Percentiles rank a stretch among this genome's conserved stretches.
Evolutionary conservation across 441 rosid species (phyloP).

Genomic region (Eugenia klotzschiana): DNA sequence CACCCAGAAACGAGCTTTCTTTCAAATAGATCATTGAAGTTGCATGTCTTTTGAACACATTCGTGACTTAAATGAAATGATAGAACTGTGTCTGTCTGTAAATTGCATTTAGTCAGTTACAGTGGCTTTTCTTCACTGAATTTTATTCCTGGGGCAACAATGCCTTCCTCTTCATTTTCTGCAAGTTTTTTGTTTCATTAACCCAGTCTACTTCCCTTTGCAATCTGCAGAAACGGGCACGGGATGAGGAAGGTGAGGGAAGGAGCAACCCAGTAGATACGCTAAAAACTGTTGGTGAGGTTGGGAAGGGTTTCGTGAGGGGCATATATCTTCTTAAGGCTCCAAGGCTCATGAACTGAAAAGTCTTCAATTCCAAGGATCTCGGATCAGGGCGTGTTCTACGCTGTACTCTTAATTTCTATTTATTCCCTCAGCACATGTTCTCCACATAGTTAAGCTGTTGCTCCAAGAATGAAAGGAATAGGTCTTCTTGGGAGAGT

Average conservation of each 20-base stretch:
- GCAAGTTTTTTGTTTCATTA: not conserved
- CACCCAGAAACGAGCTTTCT: not conserved
- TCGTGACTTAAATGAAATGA: not conserved
- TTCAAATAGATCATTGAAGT: not conserved
- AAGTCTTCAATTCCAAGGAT: not conserved
- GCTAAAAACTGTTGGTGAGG: conserved; percentile 49
- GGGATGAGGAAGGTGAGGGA: conserved; percentile 27
- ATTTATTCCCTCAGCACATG: not conserved
- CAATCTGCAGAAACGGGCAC: conserved; percentile 48
- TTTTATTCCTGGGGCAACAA: not conserved
- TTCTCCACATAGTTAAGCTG: not conserved
- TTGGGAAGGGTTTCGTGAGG: conserved; percentile 77
- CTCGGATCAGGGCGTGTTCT: not conserved
- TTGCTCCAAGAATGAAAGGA: not conserved
- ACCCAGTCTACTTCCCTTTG: not conserved
- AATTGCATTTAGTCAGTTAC: not conserved
- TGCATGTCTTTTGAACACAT: not conserved
- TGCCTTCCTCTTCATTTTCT: not conserved
- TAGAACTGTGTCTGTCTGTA: not conserved
- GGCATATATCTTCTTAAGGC: conserved; percentile 56
- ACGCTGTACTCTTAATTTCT: not conserved
- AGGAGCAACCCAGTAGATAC: conserved; percentile 25
- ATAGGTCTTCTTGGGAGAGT: not conserved
- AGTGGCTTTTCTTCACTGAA: not conserved
- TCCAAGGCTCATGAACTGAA: conserved; percentile 24